phyloP scores from a whole-genome alignment of 2,329 filamentous ascomycete species.

The Diaporthe sp. region DNA sequence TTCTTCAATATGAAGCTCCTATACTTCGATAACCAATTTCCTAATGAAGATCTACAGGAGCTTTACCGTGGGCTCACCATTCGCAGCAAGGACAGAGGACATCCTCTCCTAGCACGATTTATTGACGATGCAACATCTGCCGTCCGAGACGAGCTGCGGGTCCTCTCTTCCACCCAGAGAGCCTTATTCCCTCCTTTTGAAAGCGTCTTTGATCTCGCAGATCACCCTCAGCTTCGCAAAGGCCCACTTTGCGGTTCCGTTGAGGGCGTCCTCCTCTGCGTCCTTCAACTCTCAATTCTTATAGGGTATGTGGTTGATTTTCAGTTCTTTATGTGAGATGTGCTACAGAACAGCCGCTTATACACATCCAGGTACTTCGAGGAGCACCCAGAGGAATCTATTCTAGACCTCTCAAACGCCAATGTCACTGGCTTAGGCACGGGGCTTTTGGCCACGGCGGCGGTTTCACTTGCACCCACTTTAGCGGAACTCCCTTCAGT shows the following conservation, averaged over 20 bases:
- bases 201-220: slow-evolving; percentile 50
- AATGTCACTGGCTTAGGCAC: slow-evolving; percentile 57
- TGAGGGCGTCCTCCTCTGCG: slow-evolving; percentile 57
- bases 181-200: slow-evolving; percentile 53
- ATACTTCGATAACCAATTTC: slow-evolving; percentile 64
- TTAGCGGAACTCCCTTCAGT: slow-evolving; percentile 54
- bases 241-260: slow-evolving; percentile 57
- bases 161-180: slow-evolving; percentile 46
- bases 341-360: not conserved
- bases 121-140: slow-evolving; percentile 54
- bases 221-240: slow-evolving; percentile 51
- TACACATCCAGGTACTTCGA: not conserved
- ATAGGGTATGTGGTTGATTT: slow-evolving; percentile 54
- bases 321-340: not conserved
- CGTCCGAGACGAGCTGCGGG: slow-evolving; percentile 54
- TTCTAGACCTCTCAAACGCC: slow-evolving; percentile 43
- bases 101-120: slow-evolving; percentile 54
- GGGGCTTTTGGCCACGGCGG: slow-evolving; percentile 58
- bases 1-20: slow-evolving; percentile 49
- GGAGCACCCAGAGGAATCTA: slow-evolving; percentile 39
- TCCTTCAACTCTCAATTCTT: slow-evolving; percentile 54
- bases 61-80: slow-evolving; percentile 54
- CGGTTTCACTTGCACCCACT: slow-evolving; percentile 54
- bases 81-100: slow-evolving; percentile 54
- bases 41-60: slow-evolving; percentile 56